Evolutionary conservation across 495 filamentous ascomycete genomes (phyloP).

Genomic region (Podospora pseudopauciseta): DNA sequence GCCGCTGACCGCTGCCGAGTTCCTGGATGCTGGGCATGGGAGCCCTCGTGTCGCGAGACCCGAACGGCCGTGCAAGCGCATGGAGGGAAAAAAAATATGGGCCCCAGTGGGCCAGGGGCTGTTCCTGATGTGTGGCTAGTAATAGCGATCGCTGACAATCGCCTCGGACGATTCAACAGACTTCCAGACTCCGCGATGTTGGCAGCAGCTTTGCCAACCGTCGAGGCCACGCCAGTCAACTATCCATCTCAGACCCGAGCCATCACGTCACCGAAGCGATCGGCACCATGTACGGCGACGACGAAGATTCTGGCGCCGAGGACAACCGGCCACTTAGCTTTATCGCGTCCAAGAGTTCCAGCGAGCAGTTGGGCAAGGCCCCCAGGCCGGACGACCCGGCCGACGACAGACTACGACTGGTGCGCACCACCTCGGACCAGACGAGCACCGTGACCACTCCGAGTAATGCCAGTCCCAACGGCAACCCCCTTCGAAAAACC

Average conservation of each 20-base stretch:
- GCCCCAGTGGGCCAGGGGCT: slow-evolving; percentile 29
- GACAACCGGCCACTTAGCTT: slow-evolving; percentile 49
- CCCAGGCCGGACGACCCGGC: slow-evolving; percentile 22
- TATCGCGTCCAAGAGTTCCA: slow-evolving; percentile 40
- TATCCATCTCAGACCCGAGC: slow-evolving; percentile 60
- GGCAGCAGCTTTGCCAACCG: slow-evolving; percentile 53
- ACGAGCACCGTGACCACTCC: slow-evolving; percentile 14
- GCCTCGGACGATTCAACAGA: slow-evolving; percentile 33
- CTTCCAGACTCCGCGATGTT: slow-evolving; percentile 54
- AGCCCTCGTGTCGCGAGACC: slow-evolving; percentile 16
- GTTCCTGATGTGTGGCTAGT: slow-evolving; percentile 23
- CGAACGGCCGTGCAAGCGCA: slow-evolving; percentile 19
- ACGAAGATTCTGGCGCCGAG: slow-evolving; percentile 42
- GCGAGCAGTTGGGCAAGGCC: slow-evolving; percentile 33
- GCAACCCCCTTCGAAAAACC: slow-evolving; percentile 33
- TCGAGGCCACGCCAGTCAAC: slow-evolving; percentile 53
- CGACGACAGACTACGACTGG: slow-evolving; percentile 40
- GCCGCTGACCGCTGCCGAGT: slow-evolving; percentile 14
- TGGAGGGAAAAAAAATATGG: slow-evolving; percentile 26
- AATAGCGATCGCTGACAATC: neutral
- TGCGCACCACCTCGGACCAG: slow-evolving; percentile 44
- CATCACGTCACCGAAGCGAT: slow-evolving; percentile 99
- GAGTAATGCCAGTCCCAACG: slow-evolving; percentile 17
- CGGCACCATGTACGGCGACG: slow-evolving; percentile 88
- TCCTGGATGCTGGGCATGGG: slow-evolving; percentile 13